Evolutionary conservation across 192 early-diverging fungal species (phyloP), one percentile per base, ranked within the genome.

Genomic region (Paraglomus occultum): DNA sequence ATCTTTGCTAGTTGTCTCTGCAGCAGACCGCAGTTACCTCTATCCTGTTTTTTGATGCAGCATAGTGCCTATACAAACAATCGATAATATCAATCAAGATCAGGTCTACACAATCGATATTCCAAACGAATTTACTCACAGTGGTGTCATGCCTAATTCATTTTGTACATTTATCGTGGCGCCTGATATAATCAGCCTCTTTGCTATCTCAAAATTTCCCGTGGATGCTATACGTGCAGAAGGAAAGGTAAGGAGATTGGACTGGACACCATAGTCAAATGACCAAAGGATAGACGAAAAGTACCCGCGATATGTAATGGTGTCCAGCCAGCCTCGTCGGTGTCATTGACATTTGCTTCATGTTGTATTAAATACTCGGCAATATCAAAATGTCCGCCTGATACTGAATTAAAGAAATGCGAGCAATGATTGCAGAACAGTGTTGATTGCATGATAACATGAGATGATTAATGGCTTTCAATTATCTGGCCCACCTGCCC

Each of bases 331-430:
- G 81, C 62, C 55, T 85, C 77, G 71, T 96, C 94, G 8, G 69
- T 73, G 1, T 84, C 80, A 78, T 90, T 82, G 11, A 91, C 80
- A 18, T 88, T 71, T 12, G 86, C 88, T 18, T 84, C 85, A 40
- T 86, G 80, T 7, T 74, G 73, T 5, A 96, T 59, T 51, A 96
- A 79, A 55, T 87, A 89, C 63, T 83, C 65, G 0, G 91, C 77
- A 52, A 94, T 76, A 45, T 88, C 79, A 6, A 79, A 49, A 49
- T 87, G 90, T 57, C 84, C 88, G 66, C 91, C 93, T 8, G 92
- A 90, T 0, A 87, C 73, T 77, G 64, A 3, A 14, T 71, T n/a
- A 39, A 18, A 15, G 10, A 4, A 15, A 18, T 40, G 17, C 15
- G 2, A 23, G 5, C 31, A 12, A 12, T 54, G 51, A 51, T 18